phyloP scores from a whole-genome alignment of 163 green algal species.

The Coccomyxa subellipsoidea region DNA sequence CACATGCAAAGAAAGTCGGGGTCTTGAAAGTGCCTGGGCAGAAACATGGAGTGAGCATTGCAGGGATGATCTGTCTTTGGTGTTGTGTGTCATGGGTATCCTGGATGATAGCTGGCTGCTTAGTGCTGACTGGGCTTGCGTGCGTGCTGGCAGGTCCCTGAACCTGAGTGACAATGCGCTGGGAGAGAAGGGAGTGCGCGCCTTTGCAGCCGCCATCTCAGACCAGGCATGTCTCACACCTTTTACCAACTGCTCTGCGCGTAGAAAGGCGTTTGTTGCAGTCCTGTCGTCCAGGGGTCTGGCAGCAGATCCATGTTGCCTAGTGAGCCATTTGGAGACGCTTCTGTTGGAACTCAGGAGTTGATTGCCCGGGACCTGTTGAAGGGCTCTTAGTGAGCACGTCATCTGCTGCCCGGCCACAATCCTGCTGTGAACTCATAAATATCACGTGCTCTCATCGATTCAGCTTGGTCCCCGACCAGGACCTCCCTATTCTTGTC shows the following conservation, averaged over 20 bases:
- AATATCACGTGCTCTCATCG: too few relatives aligned
- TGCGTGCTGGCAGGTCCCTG: conserved; percentile 40
- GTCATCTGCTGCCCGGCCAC: too few relatives aligned
- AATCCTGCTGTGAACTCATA: too few relatives aligned
- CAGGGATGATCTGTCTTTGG: too few relatives aligned
- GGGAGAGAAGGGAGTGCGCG: conserved; percentile 93
- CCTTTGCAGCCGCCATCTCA: conserved; percentile 60
- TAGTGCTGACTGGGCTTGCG: not conserved
- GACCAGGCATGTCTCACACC: conserved; percentile 34
- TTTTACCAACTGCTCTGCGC: not conserved
- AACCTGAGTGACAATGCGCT: conserved; percentile 94
- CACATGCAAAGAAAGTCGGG: not conserved
- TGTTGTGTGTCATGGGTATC: not conserved
- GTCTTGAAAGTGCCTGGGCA: not conserved
- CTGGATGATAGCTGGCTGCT: not conserved
- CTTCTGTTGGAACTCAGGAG: too few relatives aligned
- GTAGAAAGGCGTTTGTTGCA: not conserved
- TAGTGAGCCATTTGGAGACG: too few relatives aligned
- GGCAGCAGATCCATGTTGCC: too few relatives aligned
- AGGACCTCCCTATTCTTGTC: too few relatives aligned
- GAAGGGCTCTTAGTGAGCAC: not conserved
- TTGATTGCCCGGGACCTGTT: too few relatives aligned
- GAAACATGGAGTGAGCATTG: too few relatives aligned
- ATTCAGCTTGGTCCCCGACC: too few relatives aligned
- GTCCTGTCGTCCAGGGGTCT: too few relatives aligned